These are phyloP conservation scores for Hyaloscypha hepaticicola DNA, from an alignment of 495 filamentous ascomycete species.

Conservation along the genomic window DNA sequence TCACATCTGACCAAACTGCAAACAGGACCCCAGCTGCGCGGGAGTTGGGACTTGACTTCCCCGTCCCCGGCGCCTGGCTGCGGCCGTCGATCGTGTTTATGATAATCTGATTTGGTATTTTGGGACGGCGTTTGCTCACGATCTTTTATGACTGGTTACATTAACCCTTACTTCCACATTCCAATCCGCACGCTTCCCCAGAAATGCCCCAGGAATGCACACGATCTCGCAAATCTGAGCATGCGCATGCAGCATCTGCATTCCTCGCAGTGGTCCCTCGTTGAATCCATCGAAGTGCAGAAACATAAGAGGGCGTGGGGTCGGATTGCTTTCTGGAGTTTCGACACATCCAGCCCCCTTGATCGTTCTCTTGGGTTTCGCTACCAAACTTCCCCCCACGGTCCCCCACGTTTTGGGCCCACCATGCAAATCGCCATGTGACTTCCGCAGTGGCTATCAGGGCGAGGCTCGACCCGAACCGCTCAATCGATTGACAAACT, in stretches of 20 bases:
- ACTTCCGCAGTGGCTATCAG: not conserved
- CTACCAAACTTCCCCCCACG: not conserved
- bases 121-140: slow-evolving; percentile 1
- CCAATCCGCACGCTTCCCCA: not conserved
- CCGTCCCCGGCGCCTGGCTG: slow-evolving; percentile 16
- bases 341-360: not conserved
- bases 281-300: not conserved
- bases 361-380: not conserved
- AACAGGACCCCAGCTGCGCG: slow-evolving; percentile 4
- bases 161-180: not conserved
- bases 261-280: not conserved
- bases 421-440: not conserved
- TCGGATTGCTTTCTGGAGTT: not conserved
- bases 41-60: slow-evolving; percentile 12
- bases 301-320: not conserved
- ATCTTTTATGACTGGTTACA: slow-evolving; percentile 12
- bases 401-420: not conserved
- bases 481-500: not conserved
- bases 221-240: slow-evolving; percentile 5
- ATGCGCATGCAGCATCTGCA: slow-evolving; percentile 4
- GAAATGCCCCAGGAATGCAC: not conserved
- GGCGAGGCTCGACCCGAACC: slow-evolving; percentile 10
- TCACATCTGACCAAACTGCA: slow-evolving; percentile 6
- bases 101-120: not conserved
- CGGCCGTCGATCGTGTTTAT: slow-evolving; percentile 9